These are phyloP conservation scores for Scutellaria minor DNA, from an alignment of 257 asterid species.

Conservation along the genomic window DNA sequence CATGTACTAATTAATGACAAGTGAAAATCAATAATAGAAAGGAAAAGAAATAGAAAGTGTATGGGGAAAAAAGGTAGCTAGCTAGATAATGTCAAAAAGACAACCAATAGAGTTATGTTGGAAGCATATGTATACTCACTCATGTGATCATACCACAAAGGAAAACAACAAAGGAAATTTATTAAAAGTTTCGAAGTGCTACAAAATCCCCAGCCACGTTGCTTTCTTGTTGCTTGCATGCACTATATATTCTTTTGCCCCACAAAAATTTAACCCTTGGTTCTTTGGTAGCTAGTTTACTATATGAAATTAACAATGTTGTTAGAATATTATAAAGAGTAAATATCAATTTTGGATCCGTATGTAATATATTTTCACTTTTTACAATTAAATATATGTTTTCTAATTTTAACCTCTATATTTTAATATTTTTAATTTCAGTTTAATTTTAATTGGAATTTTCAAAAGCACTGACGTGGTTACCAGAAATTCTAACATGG, in stretches of 20 bases:
- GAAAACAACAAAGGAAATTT: not conserved
- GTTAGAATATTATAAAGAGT: too few relatives aligned
- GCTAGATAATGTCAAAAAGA: slow-evolving; percentile 26
- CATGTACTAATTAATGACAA: not conserved
- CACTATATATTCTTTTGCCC: not conserved
- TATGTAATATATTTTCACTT: too few relatives aligned
- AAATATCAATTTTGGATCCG: too few relatives aligned
- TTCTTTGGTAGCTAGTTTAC: not conserved
- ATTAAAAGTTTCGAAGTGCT: not conserved
- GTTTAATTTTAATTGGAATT: too few relatives aligned
- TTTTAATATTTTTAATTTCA: too few relatives aligned
- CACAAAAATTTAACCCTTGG: not conserved
- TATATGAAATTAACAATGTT: too few relatives aligned
- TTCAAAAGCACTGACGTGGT: too few relatives aligned
- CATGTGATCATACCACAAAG: slow-evolving; percentile 5
- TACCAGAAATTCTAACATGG: too few relatives aligned
- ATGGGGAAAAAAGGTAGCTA: slow-evolving; percentile 21
- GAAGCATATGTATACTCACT: not conserved
- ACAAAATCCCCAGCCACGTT: slow-evolving; percentile 34
- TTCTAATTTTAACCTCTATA: too few relatives aligned
- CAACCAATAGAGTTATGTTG: slow-evolving; percentile 9
- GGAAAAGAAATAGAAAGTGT: slow-evolving; percentile 5
- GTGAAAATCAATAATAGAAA: slow-evolving; percentile 11
- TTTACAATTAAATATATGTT: too few relatives aligned
- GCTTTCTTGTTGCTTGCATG: slow-evolving; percentile 26